These are phyloP conservation scores for Ustilago vetiveriae DNA, from an alignment of 1,284 basidiomycete species.

Conservation along the genomic window DNA sequence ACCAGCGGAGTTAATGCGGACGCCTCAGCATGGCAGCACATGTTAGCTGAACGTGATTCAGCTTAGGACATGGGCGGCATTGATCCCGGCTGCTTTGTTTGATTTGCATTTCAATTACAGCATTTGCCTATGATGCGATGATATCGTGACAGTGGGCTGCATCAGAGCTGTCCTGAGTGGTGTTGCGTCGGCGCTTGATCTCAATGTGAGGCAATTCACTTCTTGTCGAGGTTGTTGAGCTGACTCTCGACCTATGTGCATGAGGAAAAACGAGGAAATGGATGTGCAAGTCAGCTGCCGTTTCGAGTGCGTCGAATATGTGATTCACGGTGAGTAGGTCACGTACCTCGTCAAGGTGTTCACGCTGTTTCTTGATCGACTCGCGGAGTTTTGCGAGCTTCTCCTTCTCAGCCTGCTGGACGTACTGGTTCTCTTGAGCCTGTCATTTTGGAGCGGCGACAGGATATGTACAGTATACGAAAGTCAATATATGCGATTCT, in stretches of 20 bases:
- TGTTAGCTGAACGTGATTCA: constrained; percentile 29
- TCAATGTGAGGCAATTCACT: too few relatives aligned
- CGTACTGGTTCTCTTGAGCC: constrained; percentile 59
- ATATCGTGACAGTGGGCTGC: not conserved
- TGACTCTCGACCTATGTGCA: constrained; percentile 38
- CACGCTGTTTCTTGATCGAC: constrained; percentile 55
- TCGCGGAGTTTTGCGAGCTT: constrained; percentile 58
- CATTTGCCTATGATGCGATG: not conserved
- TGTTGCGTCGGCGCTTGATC: constrained; percentile 5
- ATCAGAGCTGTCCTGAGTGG: constrained; percentile 6
- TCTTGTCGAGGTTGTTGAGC: constrained; percentile 54
- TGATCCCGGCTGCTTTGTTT: not conserved
- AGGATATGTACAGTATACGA: not conserved
- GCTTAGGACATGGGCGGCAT: constrained; percentile 2
- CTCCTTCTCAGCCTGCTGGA: constrained; percentile 57
- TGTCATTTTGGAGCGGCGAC: too few relatives aligned
- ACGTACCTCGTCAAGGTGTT: constrained; percentile 57
- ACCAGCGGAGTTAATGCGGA: constrained; percentile 13
- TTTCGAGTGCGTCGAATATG: too few relatives aligned
- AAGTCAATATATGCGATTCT: not conserved
- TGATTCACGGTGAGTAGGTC: not conserved
- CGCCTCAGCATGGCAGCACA: constrained; percentile 29
- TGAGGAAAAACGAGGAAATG: not conserved
- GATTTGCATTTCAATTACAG: constrained; percentile 6
- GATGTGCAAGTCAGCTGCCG: too few relatives aligned